Evolutionary conservation across 2,329 filamentous ascomycete species (phyloP).

Genomic region (Aspergillus sergii): DNA sequence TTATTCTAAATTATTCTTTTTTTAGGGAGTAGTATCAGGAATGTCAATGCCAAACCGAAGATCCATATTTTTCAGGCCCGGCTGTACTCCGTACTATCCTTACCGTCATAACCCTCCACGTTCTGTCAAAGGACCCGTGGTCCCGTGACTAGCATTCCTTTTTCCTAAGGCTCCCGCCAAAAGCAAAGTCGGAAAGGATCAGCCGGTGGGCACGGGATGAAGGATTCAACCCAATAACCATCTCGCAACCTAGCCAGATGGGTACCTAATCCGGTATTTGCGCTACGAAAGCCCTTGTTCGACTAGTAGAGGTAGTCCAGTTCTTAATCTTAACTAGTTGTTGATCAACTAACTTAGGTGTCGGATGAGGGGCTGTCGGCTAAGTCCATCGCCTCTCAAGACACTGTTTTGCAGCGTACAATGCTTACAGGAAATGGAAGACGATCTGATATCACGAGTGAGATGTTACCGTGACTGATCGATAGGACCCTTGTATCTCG

Average conservation of each 20-base stretch:
- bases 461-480: neutral
- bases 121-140: neutral
- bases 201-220: neutral
- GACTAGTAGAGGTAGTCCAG: neutral
- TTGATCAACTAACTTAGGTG: neutral
- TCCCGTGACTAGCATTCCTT: neutral
- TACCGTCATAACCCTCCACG: neutral
- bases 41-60: neutral
- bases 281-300: neutral
- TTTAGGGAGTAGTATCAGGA: neutral
- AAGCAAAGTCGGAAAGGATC: neutral
- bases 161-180: neutral
- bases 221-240: neutral
- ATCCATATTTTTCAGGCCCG: neutral
- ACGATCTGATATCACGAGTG: neutral
- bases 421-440: neutral
- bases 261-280: neutral
- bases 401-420: neutral
- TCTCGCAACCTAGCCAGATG: neutral
- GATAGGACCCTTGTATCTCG: neutral
- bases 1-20: neutral
- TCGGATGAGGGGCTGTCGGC: neutral
- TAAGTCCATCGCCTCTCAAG: neutral
- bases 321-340: neutral
- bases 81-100: neutral